Percentiles rank a stretch among this genome's conserved stretches.
Evolutionary conservation across 805 yeast species (phyloP).

Genomic region (Metschnikowia shivogae): DNA sequence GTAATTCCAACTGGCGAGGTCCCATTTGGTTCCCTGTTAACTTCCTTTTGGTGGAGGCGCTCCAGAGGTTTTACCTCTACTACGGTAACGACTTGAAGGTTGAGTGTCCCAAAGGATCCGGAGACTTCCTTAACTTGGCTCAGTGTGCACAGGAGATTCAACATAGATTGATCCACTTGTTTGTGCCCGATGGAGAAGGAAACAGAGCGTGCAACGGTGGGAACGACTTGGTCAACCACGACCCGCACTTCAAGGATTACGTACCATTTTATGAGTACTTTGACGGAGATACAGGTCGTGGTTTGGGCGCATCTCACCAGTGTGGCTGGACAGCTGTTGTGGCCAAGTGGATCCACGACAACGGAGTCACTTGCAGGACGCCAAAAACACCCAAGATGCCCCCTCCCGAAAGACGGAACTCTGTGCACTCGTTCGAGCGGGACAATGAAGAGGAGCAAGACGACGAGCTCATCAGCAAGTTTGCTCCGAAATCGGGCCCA

Average conservation of each 20-base stretch:
- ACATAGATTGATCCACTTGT: constrained; percentile 76
- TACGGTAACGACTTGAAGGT: constrained; percentile 83
- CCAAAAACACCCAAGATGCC: constrained; percentile 31
- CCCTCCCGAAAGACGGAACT: constrained; percentile 22
- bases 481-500: constrained; percentile 44
- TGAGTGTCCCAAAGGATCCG: constrained; percentile 85
- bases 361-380: constrained; percentile 64
- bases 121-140: constrained; percentile 69
- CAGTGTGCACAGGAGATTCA: constrained; percentile 89
- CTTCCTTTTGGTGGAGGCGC: constrained; percentile 77
- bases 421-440: constrained; percentile 22
- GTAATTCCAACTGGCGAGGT: constrained; percentile 96
- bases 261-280: constrained; percentile 83
- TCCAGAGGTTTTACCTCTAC: constrained; percentile 82
- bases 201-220: constrained; percentile 79
- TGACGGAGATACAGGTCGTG: constrained; percentile 93
- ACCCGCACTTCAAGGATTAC: constrained; percentile 68
- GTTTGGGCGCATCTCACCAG: constrained; percentile 90
- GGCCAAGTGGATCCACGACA: constrained; percentile 87
- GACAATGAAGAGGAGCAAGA: constrained; percentile 22
- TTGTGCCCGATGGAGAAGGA: constrained; percentile 61
- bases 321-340: constrained; percentile 96
- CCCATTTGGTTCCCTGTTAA: constrained; percentile 97
- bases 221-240: constrained; percentile 47
- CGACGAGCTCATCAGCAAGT: constrained; percentile 35